Base-by-base conservation (phyloP, 495 filamentous ascomycete species). In the Penicillium longicatenatum region DNA sequence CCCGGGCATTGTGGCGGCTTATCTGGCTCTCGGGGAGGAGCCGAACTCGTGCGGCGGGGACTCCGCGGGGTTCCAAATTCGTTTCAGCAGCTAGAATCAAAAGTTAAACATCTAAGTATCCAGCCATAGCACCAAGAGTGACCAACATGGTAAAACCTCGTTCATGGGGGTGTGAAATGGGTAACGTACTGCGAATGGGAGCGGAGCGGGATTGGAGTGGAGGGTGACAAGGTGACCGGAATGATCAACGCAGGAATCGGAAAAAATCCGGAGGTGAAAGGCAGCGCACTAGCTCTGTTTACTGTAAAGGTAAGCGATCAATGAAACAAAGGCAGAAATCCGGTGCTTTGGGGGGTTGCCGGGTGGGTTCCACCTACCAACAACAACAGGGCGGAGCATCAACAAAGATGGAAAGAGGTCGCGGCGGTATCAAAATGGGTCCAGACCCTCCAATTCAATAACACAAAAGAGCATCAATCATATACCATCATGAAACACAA, bases 1-100 rank as follows among this genome's bases (percentile, higher is more conserved):
- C 17, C 65, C 71, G 21, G 70, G 62, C 77, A 79, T 79, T 24
- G 63, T 75, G 60, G 42, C 57, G 37, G 52, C 39, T 59, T 55
- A 48, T 49, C 29, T 31, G n/a, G 29, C 31, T 58, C 45, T 50
- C 35, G 31, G 33, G 17, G 41, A 14, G 41, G 21, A 37, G 22
- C 31, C 20, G 61, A 33, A 31, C 6, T 48, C n/a, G 17, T 48
- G 43, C 21, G 30, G n/a, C 6, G 53, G 26, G 11, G 30, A 12
- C 37, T 4, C 35, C 26, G 26, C 26, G 26, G 26, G 17, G 16
- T 12, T n/a, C 5, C 37, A 39, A 17, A 16, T 39, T 39, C 16
- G 37, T n/a, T 16, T 39, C 37, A 39, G 14, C 16, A 39, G 16
- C 16, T 17, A 7, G 16, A 39, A 39, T 22, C 14, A n/a, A 20